Percentiles rank a stretch among this genome's conserved stretches.
Evolutionary conservation across 805 yeast genomes (phyloP).

Genomic region (Myxozyma geophila): DNA sequence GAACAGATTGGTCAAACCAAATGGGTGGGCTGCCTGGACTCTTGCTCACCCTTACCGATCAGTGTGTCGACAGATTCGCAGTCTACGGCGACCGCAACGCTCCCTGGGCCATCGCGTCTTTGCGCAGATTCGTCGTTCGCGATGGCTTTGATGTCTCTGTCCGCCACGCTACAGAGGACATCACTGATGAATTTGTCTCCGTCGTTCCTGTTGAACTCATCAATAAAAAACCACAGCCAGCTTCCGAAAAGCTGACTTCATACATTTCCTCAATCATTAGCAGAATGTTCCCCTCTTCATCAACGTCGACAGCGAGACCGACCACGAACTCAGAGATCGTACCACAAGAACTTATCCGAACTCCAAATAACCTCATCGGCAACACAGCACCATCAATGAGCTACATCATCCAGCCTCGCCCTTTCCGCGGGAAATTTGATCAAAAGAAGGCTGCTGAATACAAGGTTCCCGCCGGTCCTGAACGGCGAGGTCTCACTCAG

Average conservation of each 20-base stretch:
- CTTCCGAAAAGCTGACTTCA: slow-evolving; percentile 2
- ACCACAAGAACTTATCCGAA: slow-evolving; percentile 5
- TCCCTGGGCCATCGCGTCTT: slow-evolving; percentile 68
- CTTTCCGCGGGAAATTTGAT: slow-evolving; percentile 77
- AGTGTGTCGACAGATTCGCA: slow-evolving; percentile 63
- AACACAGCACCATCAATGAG: slow-evolving; percentile 56
- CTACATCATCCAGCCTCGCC: slow-evolving; percentile 68
- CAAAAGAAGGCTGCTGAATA: slow-evolving; percentile 65
- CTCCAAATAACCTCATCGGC: slow-evolving; percentile 13
- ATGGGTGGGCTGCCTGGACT: slow-evolving; percentile 93
- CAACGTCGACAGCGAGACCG: slow-evolving; percentile 8
- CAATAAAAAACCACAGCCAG: not conserved
- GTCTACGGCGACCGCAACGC: slow-evolving; percentile 57
- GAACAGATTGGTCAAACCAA: slow-evolving; percentile 67
- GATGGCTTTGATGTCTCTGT: slow-evolving; percentile 61
- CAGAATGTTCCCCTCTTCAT: slow-evolving; percentile 10
- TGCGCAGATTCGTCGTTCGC: slow-evolving; percentile 87
- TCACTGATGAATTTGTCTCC: slow-evolving; percentile 43
- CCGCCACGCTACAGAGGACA: slow-evolving; percentile 37
- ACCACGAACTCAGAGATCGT: not conserved
- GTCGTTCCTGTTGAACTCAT: slow-evolving; percentile 26
- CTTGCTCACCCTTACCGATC: slow-evolving; percentile 78
- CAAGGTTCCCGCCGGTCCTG: slow-evolving; percentile 69
- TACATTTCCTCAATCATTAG: not conserved
- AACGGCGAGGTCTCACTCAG: slow-evolving; percentile 61